Base-by-base conservation (phyloP, 2,329 filamentous ascomycete genomes). In the Dothistroma pini region DNA sequence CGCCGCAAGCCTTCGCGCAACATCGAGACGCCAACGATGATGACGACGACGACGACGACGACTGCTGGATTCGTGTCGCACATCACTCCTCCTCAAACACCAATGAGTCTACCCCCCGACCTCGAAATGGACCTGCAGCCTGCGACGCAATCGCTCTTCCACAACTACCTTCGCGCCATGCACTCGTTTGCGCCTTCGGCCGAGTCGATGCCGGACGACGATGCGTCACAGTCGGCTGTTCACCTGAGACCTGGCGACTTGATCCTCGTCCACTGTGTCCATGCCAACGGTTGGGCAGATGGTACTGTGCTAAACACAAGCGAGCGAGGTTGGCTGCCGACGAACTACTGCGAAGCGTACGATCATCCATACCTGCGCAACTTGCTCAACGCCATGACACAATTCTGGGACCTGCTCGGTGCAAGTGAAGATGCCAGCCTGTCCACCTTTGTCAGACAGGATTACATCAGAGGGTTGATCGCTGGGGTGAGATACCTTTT, bases 281-380 rank as follows among this genome's bases (percentile, higher is more conserved):
- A 99, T 76, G 95, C 91, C 63, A 99, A 97, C 78, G 95, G 95
- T 68, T 99, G 95, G 95, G 95, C 95, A 34, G 95, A 99, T 75
- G 95, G 95, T 56, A 99, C 95, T 0, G 81, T 97, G 47, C 79
- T 99, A 63, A 84, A 89, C 25, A 91, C 92, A 2, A 93, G 93
- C 29, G 89, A 89, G 55, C 85, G 95, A 68, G 95, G 95, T 64
- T 99, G 95, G 95, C 80, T 99, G 62, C 95, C 95, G 2, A 99
- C 95, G 9, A 99, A 99, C 76, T 99, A 97, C 75, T 99, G 95
- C 79, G 93, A 97, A 74, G 84, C 91, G 10, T 99, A 97, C 74
- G 91, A 97, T 67, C 91, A 93, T 51, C 86, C 91, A 22, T 87
- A 92, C 65, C 93, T 97, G 82, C 86, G 87, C 58, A 92, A 86